Evolutionary conservation across 805 yeast species (phyloP), one percentile per base, ranked within the genome.

Genomic region (Kodamaea kakaduensis): DNA sequence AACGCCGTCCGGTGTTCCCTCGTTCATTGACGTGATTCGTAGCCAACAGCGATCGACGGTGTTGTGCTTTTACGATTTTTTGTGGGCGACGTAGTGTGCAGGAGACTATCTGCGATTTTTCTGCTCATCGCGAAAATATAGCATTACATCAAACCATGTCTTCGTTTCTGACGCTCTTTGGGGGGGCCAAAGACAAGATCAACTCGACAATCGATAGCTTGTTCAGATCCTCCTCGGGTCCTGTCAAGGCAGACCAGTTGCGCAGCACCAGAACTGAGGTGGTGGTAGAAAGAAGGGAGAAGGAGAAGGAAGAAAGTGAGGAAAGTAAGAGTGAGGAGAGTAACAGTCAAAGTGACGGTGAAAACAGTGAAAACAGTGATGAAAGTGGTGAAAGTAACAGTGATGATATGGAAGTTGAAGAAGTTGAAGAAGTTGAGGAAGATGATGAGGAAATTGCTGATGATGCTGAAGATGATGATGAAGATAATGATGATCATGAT

Each of bases 391-490:
- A 50, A 51, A 70, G 61, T 17, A 69, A 58, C 16, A 56, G 71
- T 31, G 75, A 63, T 15, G 81, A 75, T 44, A 56, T 78, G 28
- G 85, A 80, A 56, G 70, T 67, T 6, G 63, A 59, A 30, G 80
- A 80, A 52, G 68, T 70, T 46, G 61, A 65, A 17, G 76, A 77
- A 44, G 46, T 77, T n/a, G 69, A 57, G 17, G 50, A 46, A 10
- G 54, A 58, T 19, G 40, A 18, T 14, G 36, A 36, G n/a, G 38
- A 36, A n/a, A 28, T 13, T 6, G 31, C 32, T 16, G 34, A 25
- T 16, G 40, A 36, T 4, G 31, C 42, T 20, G 42, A 32, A 6
- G 37, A 39, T 8, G 30, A 29, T 3, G 39, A 36, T 5, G 41
- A 36, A n/a, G 43, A 32, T 7, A 30, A 35, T 14, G 40, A 31